phyloP scores from a whole-genome alignment of 2,329 filamentous ascomycete species.

The Fusarium chaquense region DNA sequence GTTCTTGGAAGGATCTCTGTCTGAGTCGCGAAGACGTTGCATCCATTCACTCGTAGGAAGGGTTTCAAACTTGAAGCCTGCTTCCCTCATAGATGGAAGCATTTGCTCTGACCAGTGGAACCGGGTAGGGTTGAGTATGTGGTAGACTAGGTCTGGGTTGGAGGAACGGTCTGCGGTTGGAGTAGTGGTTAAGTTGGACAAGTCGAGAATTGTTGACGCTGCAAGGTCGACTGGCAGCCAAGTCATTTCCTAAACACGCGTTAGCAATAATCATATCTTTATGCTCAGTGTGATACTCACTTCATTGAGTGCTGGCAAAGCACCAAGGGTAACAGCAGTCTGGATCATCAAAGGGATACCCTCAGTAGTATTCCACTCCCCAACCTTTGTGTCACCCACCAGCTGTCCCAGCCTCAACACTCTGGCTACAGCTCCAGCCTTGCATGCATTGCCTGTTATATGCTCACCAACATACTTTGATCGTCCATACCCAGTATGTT shows the following conservation, averaged over 20 bases:
- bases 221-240: conserved; percentile 41
- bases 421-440: conserved; percentile 42
- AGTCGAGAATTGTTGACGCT: conserved; percentile 32
- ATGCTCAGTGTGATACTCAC: neutral
- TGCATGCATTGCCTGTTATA: conserved; percentile 52
- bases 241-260: conserved; percentile 30
- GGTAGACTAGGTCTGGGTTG: conserved; percentile 36
- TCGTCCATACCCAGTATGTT: conserved; percentile 59
- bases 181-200: conserved; percentile 11
- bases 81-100: conserved; percentile 59
- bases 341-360: conserved; percentile 66
- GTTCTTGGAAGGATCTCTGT: conserved; percentile 60
- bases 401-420: conserved; percentile 65
- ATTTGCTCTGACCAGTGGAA: conserved; percentile 65
- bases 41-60: conserved; percentile 61
- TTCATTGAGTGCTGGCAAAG: conserved; percentile 61
- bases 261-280: neutral
- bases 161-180: neutral
- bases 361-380: conserved; percentile 64
- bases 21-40: conserved; percentile 55
- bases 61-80: conserved; percentile 60
- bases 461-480: conserved; percentile 57
- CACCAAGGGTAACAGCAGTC: conserved; percentile 58
- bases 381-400: conserved; percentile 59
- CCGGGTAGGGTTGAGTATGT: conserved; percentile 34